These are phyloP conservation scores for Cadophora sp. DNA, from an alignment of 2,329 filamentous ascomycete genomes.

Conservation along the genomic window DNA sequence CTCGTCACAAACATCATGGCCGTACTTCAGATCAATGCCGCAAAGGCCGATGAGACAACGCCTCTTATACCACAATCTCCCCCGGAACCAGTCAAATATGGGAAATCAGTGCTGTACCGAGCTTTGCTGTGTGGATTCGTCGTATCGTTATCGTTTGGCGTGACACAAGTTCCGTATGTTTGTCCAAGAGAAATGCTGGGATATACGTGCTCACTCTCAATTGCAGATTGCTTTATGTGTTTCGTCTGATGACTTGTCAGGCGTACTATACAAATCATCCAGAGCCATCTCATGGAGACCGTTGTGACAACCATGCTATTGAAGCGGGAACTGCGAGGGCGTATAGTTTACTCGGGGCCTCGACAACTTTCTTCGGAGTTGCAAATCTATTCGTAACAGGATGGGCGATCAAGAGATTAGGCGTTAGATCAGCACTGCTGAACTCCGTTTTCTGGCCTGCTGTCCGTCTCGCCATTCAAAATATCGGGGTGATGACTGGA, in stretches of 20 bases:
- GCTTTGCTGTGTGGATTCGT: conserved; percentile 66
- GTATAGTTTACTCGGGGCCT: conserved; percentile 69
- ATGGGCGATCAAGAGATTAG: conserved; percentile 70
- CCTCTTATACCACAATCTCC: conserved; percentile 24
- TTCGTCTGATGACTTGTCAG: conserved; percentile 76
- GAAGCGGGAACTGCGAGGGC: conserved; percentile 68
- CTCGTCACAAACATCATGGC: not conserved
- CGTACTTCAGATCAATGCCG: not conserved
- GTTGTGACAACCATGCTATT: conserved; percentile 67
- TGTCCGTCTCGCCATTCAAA: conserved; percentile 67
- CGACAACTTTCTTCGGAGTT: conserved; percentile 71
- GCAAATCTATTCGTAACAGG: conserved; percentile 72
- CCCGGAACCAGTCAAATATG: conserved; percentile 25
- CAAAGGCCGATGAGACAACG: conserved; percentile 26
- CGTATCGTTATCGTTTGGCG: conserved; percentile 58
- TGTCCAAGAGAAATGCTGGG: not conserved
- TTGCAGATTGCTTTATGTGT: conserved; percentile 62
- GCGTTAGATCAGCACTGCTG: conserved; percentile 66
- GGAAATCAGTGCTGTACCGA: conserved; percentile 46
- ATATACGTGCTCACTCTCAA: not conserved
- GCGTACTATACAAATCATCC: conserved; percentile 68
- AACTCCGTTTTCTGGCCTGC: conserved; percentile 70
- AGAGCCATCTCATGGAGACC: conserved; percentile 55
- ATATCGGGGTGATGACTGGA: conserved; percentile 67
- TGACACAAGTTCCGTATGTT: conserved; percentile 55